phyloP scores from a whole-genome alignment of 495 filamentous ascomycete genomes.

The Clavariopsis aquatica region DNA sequence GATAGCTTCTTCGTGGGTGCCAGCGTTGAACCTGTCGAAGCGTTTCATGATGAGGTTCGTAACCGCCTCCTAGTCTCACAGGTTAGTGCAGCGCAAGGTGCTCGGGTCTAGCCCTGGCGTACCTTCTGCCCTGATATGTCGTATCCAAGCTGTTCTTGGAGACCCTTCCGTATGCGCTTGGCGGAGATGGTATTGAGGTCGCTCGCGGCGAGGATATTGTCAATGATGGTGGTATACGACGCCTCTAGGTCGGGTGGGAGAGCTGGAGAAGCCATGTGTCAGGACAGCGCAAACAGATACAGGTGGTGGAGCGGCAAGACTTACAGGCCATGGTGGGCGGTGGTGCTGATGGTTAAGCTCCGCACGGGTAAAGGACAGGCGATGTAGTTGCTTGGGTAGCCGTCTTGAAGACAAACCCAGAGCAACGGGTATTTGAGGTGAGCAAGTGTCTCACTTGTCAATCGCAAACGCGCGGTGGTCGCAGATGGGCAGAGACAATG shows the following conservation, averaged over 20 bases:
- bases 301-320: neutral
- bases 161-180: slow-evolving; percentile 85
- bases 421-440: neutral
- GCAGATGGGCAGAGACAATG: slow-evolving; percentile 11
- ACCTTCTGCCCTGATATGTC: slow-evolving; percentile 90
- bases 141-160: slow-evolving; percentile 73
- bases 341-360: neutral
- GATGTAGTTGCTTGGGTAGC: neutral
- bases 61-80: slow-evolving; percentile 63
- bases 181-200: slow-evolving; percentile 89
- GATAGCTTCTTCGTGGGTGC: slow-evolving; percentile 40
- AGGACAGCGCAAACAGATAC: slow-evolving; percentile 4
- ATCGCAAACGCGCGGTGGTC: slow-evolving; percentile 4
- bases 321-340: slow-evolving; percentile 31
- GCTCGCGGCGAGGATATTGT: slow-evolving; percentile 77
- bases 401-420: neutral
- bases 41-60: slow-evolving; percentile 83
- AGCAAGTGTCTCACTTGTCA: slow-evolving; percentile 2
- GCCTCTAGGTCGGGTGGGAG: slow-evolving; percentile 40
- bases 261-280: slow-evolving; percentile 6
- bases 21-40: slow-evolving; percentile 74
- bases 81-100: slow-evolving; percentile 16
- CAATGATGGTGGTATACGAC: slow-evolving; percentile 82
- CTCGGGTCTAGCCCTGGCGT: slow-evolving; percentile 29
- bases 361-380: neutral